Base-by-base conservation (phyloP, 1,139 yeast species). In the Candida anutae region DNA sequence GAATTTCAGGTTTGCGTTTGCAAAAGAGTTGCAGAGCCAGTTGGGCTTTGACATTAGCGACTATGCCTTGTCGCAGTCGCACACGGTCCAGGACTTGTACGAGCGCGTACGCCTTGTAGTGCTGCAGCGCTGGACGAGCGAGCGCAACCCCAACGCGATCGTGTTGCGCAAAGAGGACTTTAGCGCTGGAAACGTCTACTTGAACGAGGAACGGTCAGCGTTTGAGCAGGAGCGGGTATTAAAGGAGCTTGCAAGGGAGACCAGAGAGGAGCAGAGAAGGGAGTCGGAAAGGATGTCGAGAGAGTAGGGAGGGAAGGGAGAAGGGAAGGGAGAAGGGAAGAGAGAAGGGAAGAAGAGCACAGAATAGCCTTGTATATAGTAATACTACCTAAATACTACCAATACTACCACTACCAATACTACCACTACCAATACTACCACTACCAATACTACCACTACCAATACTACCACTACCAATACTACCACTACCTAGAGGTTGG, bases 1-100 rank as follows among this genome's bases (percentile, higher is more conserved):
- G 33, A 40, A 53, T n/a, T 49, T 60, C 32, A 68, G 94, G 46
- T 83, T 85, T 46, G 46, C 57, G 16, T 61, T 75, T 26, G 50
- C 75, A 23, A 82, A 80, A 48, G 43, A 46, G 15, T 59, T 84
- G 25, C 87, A 80, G 48, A 53, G 60, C 28, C 51, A 55, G 16
- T 70, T 84, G 32, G 82, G 88, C 6, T 59, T 78, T 30, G 63
- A 73, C 22, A 65, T 87, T 15, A 78, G 82, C 21, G 96, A 87
- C 51, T 63, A 62, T 32, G 55, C 66, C 23, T 51, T 84, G 15
- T 60, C 84, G 3, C 57, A 60, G 33, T 46, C 78, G 8, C 65
- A 60, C 35, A 59, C 66, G 10, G 69, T 76, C 14, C 45, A 46
- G 3, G 61, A 56, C 15, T 62, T 83, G 28, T 58, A 59, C 34